These are phyloP conservation scores for Lepidium sativum DNA, from an alignment of 345 rosid species.

Conservation along the genomic window DNA sequence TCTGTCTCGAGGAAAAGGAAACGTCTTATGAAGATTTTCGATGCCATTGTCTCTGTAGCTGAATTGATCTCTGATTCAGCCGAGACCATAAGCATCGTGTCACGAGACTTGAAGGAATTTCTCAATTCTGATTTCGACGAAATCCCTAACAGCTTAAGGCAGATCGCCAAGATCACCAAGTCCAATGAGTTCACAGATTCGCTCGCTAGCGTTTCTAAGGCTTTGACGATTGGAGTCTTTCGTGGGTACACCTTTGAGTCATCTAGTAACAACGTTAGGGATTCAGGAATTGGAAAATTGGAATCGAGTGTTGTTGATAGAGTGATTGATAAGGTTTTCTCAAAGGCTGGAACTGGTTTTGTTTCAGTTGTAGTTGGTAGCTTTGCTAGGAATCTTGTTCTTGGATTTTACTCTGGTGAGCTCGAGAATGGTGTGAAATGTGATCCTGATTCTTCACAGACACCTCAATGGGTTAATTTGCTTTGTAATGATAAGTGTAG, in stretches of 20 bases:
- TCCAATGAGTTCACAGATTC: constrained; percentile 60
- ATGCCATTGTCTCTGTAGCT: constrained; percentile 49
- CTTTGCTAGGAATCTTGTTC: constrained; percentile 81
- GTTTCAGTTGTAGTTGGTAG: constrained; percentile 80
- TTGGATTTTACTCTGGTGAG: constrained; percentile 54
- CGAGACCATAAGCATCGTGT: constrained; percentile 48
- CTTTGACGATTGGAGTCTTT: constrained; percentile 52
- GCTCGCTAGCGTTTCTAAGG: constrained; percentile 50
- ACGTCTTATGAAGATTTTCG: constrained; percentile 50
- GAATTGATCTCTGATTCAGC: constrained; percentile 75
- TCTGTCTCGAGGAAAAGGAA: constrained; percentile 51
- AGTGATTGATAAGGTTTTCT: constrained; percentile 66
- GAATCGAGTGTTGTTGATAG: constrained; percentile 38
- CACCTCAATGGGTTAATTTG: constrained; percentile 49
- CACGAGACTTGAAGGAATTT: constrained; percentile 61
- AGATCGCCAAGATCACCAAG: constrained; percentile 63
- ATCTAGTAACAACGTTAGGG: constrained; percentile 15
- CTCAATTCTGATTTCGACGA: constrained; percentile 66
- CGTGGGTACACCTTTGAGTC: constrained; percentile 43
- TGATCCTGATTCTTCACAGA: constrained; percentile 25
- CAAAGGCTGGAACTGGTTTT: constrained; percentile 71
- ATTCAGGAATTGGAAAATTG: background rate
- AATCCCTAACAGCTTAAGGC: constrained; percentile 79
- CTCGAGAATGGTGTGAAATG: background rate
- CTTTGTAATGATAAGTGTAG: constrained; percentile 49